A percentile compares a stretch with the other conserved stretches of the same genome.
These are phyloP conservation scores for Phytophthora pini DNA, from an alignment of 352 stramenopile species.

Conservation along the genomic window DNA sequence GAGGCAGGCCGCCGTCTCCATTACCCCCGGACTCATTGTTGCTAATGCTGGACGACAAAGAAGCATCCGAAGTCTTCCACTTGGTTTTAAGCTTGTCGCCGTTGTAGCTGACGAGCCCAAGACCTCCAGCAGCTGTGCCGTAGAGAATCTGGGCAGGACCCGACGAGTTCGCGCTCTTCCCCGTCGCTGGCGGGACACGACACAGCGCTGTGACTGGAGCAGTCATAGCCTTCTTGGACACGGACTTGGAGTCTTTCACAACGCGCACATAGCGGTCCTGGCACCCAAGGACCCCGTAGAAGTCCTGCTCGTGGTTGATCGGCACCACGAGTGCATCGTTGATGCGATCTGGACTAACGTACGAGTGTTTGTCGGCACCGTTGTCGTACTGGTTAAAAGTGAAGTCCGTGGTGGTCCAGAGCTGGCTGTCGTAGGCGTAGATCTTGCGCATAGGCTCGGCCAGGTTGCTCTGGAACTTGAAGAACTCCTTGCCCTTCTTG, in stretches of 20 bases:
- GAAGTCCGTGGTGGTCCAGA: constrained; percentile 81
- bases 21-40: constrained; percentile 7
- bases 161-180: constrained; percentile 23
- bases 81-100: constrained; percentile 80
- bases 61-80: constrained; percentile 56
- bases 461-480: constrained; percentile 89
- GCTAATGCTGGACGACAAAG: constrained; percentile 27
- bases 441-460: constrained; percentile 82
- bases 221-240: constrained; percentile 68
- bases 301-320: constrained; percentile 67
- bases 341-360: constrained; percentile 82
- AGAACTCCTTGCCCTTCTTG: constrained; percentile 90
- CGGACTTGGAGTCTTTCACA: constrained; percentile 60
- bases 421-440: constrained; percentile 64
- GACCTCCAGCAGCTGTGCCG: constrained; percentile 60
- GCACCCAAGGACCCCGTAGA: constrained; percentile 70
- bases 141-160: constrained; percentile 62
- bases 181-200: constrained; percentile 31
- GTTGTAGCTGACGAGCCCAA: constrained; percentile 73
- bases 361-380: constrained; percentile 77
- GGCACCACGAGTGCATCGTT: constrained; percentile 75
- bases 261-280: constrained; percentile 77
- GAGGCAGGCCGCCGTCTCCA: constrained; percentile 19
- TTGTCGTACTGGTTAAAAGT: constrained; percentile 88
- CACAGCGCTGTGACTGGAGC: constrained; percentile 62